A percentile compares a stretch with the other conserved stretches of the same genome.
Conservation (phyloP, 2,329 filamentous ascomycete genomes). For the Diplodia intermedia region DNA sequence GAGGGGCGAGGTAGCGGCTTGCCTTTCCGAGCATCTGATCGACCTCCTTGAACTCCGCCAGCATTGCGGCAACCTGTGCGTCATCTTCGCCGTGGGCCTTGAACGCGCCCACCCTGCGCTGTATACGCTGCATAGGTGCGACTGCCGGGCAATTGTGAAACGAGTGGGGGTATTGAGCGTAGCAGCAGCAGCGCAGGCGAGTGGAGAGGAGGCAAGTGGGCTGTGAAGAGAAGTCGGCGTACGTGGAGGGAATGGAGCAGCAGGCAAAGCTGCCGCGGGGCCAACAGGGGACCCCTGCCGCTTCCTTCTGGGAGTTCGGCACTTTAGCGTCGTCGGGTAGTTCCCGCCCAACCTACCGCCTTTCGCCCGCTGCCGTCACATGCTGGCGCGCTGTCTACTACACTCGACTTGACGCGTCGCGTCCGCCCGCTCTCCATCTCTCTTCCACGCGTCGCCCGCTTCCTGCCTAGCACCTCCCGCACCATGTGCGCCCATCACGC, state of each 20-base stretch:
- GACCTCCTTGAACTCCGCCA: slow-evolving; percentile 82
- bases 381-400: slow-evolving; percentile 1
- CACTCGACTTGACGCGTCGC: slow-evolving; percentile 2
- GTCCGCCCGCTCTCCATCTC: slow-evolving; percentile 18
- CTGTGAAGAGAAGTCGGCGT: slow-evolving; percentile 14
- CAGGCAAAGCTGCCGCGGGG: slow-evolving; percentile 24
- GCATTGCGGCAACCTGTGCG: slow-evolving; percentile 74
- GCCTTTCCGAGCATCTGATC: slow-evolving; percentile 77
- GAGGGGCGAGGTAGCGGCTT: slow-evolving; percentile 36
- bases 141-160: slow-evolving; percentile 15
- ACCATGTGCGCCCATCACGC: neutral
- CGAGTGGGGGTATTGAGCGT: slow-evolving; percentile 1
- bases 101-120: slow-evolving; percentile 76
- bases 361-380: neutral
- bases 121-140: slow-evolving; percentile 70
- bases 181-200: neutral
- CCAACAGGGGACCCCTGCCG: slow-evolving; percentile 23
- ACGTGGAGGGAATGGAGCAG: slow-evolving; percentile 26
- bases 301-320: slow-evolving; percentile 14
- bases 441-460: slow-evolving; percentile 34
- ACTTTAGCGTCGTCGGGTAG: slow-evolving; percentile 16
- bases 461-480: neutral
- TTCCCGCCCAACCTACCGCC: slow-evolving; percentile 8
- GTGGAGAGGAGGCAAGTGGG: slow-evolving; percentile 7
- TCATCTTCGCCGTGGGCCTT: slow-evolving; percentile 75